These are phyloP conservation scores for Knoxia roxburghii DNA, from an alignment of 257 asterid species.

Conservation along the genomic window DNA sequence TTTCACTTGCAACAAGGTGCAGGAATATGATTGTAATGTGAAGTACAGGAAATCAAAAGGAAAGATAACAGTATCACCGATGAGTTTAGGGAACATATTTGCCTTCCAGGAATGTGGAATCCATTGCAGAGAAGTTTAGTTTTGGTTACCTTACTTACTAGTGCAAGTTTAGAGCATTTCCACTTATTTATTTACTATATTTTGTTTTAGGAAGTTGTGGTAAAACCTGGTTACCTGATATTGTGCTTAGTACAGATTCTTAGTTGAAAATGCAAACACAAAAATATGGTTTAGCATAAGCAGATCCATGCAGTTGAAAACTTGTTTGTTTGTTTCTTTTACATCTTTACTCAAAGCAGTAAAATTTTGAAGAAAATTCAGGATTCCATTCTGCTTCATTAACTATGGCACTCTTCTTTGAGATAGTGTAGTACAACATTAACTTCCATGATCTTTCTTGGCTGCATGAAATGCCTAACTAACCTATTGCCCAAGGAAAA, in stretches of 20 bases:
- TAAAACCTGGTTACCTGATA: neutral
- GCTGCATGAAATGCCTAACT: slow-evolving; percentile 2
- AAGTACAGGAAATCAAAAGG: neutral
- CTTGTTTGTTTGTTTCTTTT: neutral
- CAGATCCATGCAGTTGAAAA: neutral
- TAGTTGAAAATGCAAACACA: neutral
- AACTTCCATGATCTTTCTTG: neutral
- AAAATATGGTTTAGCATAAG: neutral
- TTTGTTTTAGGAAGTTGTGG: neutral
- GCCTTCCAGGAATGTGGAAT: neutral
- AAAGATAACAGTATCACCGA: neutral
- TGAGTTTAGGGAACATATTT: neutral
- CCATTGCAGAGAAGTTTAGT: neutral
- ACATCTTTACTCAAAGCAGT: neutral
- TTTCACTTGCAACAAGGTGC: slow-evolving; percentile 10
- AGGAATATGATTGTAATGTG: neutral
- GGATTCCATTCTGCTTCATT: neutral
- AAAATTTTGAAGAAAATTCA: neutral
- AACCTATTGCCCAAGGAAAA: neutral
- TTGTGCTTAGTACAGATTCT: neutral
- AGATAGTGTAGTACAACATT: neutral
- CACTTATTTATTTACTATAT: neutral
- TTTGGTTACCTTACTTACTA: neutral
- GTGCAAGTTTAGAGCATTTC: neutral
- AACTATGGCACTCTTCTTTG: neutral